Conservation (phyloP, 1,284 basidiomycete genomes). For the Austroboletus novae-zelandiae region DNA sequence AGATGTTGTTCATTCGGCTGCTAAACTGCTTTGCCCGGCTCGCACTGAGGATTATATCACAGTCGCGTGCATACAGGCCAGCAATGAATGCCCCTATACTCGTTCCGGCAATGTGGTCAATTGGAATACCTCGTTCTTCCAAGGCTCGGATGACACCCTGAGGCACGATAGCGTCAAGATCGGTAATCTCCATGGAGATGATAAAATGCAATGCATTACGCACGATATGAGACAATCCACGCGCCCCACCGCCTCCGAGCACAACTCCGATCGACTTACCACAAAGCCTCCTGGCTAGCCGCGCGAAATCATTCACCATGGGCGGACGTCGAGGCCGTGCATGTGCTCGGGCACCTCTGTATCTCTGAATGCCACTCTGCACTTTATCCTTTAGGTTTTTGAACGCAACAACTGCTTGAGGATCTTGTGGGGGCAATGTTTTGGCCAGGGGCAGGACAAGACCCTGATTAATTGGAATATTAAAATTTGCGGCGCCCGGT, state of each 20-base stretch:
- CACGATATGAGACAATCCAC: slow-evolving; percentile 92
- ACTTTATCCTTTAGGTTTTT: slow-evolving; percentile 91
- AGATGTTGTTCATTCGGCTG: slow-evolving; percentile 90
- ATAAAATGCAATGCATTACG: slow-evolving; percentile 17
- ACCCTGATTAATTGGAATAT: slow-evolving; percentile 42
- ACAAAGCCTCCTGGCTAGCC: slow-evolving; percentile 88
- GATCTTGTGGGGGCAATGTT: slow-evolving; percentile 64
- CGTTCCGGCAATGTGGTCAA: slow-evolving; percentile 88
- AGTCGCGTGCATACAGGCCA: slow-evolving; percentile 94
- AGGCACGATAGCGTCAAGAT: slow-evolving; percentile 3
- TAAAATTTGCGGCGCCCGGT: not conserved
- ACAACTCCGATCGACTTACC: slow-evolving; percentile 94
- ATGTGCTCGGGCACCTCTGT: slow-evolving; percentile 69
- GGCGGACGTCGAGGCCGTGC: slow-evolving; percentile 72
- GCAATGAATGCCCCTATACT: slow-evolving; percentile 94
- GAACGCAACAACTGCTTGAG: slow-evolving; percentile 85
- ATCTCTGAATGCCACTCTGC: slow-evolving; percentile 86
- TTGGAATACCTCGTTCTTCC: slow-evolving; percentile 89
- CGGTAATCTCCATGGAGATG: slow-evolving; percentile 14
- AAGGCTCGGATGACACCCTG: slow-evolving; percentile 89
- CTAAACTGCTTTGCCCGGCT: slow-evolving; percentile 92
- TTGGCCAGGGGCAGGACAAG: slow-evolving; percentile 67
- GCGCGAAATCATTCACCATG: slow-evolving; percentile 89
- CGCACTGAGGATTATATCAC: slow-evolving; percentile 83
- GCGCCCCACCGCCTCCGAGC: slow-evolving; percentile 93